Conservation (phyloP, 2,329 filamentous ascomycete genomes). For the Periconia sp. region DNA sequence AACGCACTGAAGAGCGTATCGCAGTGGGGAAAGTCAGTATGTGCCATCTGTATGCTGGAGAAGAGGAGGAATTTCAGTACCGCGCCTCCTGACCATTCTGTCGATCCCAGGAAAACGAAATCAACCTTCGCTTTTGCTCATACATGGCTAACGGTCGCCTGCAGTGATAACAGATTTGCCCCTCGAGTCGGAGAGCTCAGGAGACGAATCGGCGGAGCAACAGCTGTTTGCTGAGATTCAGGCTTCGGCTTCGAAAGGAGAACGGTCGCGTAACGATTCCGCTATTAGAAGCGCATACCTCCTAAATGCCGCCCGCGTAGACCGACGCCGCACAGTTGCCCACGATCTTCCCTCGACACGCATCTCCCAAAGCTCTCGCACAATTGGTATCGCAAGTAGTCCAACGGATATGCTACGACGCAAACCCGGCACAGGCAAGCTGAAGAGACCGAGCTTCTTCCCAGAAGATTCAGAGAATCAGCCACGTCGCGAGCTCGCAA, state of each 20-base stretch:
- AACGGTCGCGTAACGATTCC: conserved; percentile 8
- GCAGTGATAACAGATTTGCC: no score
- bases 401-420: conserved; percentile 5
- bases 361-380: not conserved
- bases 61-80: no score
- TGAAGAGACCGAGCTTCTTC: conserved; percentile 22
- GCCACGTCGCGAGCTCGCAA: conserved; percentile 12
- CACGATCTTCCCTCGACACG: not conserved
- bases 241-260: conserved; percentile 8
- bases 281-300: conserved; percentile 29
- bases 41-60: no score
- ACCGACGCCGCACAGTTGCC: conserved; percentile 4
- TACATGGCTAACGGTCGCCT: no score
- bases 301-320: conserved; percentile 37
- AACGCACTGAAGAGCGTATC: no score
- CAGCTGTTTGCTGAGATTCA: conserved; percentile 31
- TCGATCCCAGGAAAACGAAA: no score
- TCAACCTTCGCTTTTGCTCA: no score
- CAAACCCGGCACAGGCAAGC: conserved; percentile 18
- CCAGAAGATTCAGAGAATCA: conserved; percentile 7
- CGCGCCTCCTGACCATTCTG: no score
- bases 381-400: conserved; percentile 2
- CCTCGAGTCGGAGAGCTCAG: conserved; percentile 5
- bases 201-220: conserved; percentile 25
- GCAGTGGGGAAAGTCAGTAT: no score